A percentile compares a stretch with the other conserved stretches of the same genome.
Conservation (phyloP, 192 early-diverging fungal genomes). For the Coemansia sp. region DNA sequence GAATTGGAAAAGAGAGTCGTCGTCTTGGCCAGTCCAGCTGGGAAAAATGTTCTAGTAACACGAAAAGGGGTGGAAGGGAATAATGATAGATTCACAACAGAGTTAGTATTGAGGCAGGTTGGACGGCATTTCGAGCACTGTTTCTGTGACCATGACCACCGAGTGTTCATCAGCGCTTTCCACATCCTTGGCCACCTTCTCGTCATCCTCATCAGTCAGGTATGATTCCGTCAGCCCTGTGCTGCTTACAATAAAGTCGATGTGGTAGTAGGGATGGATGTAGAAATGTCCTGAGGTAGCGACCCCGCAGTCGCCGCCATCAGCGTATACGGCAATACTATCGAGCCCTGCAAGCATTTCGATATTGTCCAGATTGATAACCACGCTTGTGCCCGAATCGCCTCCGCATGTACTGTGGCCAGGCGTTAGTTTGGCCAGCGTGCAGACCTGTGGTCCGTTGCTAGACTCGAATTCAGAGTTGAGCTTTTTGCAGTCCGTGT, state of each 20-base stretch:
- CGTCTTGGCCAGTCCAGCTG: background rate
- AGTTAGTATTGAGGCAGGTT: background rate
- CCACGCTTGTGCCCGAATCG: conserved; percentile 37
- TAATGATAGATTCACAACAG: background rate
- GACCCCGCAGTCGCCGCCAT: conserved; percentile 10
- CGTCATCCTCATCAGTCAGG: background rate
- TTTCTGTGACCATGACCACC: background rate
- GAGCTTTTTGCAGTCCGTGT: conserved; percentile 6
- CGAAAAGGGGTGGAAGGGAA: background rate
- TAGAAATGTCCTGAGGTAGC: conserved; percentile 35
- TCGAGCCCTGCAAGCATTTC: conserved; percentile 34
- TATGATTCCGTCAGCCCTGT: conserved; percentile 26
- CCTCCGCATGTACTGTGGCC: conserved; percentile 28
- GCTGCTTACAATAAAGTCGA: conserved; percentile 34
- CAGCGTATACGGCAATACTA: conserved; percentile 19
- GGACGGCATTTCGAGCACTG: background rate
- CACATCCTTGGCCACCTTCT: background rate
- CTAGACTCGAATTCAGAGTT: conserved; percentile 11
- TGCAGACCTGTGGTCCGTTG: conserved; percentile 42
- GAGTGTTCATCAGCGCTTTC: background rate
- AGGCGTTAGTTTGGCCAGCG: conserved; percentile 22
- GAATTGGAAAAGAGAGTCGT: background rate
- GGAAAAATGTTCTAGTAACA: background rate
- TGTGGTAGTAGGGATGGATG: conserved; percentile 30
- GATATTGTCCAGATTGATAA: conserved; percentile 9